Conservation (phyloP, 2,329 filamentous ascomycete species). For the Penicillium janthinellum region DNA sequence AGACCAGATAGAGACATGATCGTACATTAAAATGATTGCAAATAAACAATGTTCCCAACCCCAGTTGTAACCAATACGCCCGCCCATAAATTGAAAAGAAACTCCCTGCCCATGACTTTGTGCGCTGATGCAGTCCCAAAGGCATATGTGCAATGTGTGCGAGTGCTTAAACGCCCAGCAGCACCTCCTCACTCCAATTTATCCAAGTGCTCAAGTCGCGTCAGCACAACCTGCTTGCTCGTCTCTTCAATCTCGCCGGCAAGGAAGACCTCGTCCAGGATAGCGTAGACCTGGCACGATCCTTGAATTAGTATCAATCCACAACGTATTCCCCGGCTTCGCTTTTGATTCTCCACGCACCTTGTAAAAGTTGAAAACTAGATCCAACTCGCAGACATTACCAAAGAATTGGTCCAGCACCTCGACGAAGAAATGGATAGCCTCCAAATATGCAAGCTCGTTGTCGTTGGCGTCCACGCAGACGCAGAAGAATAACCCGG, state of each 20-base stretch:
- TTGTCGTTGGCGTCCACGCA: constrained; percentile 99
- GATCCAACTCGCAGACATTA: constrained; percentile 96
- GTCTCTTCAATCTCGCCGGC: constrained; percentile 99
- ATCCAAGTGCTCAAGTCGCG: constrained; percentile 89
- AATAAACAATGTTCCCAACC: background rate
- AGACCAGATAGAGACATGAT: background rate
- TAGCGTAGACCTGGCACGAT: constrained; percentile 77
- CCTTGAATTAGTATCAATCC: constrained; percentile 10
- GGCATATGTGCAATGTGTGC: background rate
- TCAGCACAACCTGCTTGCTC: constrained; percentile 96
- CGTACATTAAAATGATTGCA: background rate
- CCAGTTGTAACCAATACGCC: background rate
- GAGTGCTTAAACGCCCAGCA: background rate
- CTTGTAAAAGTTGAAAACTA: constrained; percentile 75
- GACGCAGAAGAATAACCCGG: constrained; percentile 97
- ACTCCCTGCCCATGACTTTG: constrained; percentile 26
- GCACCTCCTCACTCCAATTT: constrained; percentile 73
- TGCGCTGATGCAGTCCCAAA: constrained; percentile 16
- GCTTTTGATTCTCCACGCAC: constrained; percentile 41
- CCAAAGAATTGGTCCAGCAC: constrained; percentile 98
- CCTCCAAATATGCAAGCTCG: constrained; percentile 93
- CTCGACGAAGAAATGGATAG: constrained; percentile 99
- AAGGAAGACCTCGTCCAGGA: constrained; percentile 96
- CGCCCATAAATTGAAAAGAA: constrained; percentile 7
- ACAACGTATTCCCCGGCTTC: background rate